Evolutionary conservation across 2,329 filamentous ascomycete species (phyloP), one percentile per base, ranked within the genome.

Genomic region (Magnaporthiopsis rhizophila): DNA sequence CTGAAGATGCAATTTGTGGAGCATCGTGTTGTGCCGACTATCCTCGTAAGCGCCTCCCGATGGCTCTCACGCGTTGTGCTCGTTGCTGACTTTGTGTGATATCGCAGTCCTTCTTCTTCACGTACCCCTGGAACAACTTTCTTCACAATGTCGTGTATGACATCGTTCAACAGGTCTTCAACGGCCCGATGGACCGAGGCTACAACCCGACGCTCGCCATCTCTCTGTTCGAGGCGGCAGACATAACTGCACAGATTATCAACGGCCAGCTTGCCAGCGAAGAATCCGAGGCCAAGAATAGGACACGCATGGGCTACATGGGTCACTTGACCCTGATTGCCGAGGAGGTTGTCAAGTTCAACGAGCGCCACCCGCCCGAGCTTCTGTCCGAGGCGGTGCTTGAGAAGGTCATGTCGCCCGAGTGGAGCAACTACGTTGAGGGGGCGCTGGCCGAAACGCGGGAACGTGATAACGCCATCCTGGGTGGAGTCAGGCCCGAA

Each of bases 91-190:
- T 71, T 30, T 30, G 30, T 67, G 71, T 65, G 67, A 67, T 12
- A 11, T 58, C 32, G 38, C 68, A 96, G 92, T 91, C 92, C 65
- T 98, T 98, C 80, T 99, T 99, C 79, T 99, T 99, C 80, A 87
- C 89, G 66, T 99, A 98, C 72, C 94, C 95, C 1, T 99, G 95
- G 95, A 99, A 99, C 77, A 99, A 99, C 75, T 99, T 99, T 73
- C 83, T 99, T 59, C 95, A 99, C 78, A 99, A 99, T 72, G 95
- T 99, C 58, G 95, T 99, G 61, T 99, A 99, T 74, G 95, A 99
- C 75, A 93, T 99, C 72, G 91, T 99, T 58, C 95, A 99, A 75
- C 95, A 99, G 79, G 95, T 99, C 0, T 98, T 99, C 76, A 99
- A 99, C 73, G 95, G 95, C 11, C 92, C 92, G 0, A 97, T 99